These are phyloP conservation scores for Solanum piurae DNA, from an alignment of 257 asterid genomes.

Conservation along the genomic window DNA sequence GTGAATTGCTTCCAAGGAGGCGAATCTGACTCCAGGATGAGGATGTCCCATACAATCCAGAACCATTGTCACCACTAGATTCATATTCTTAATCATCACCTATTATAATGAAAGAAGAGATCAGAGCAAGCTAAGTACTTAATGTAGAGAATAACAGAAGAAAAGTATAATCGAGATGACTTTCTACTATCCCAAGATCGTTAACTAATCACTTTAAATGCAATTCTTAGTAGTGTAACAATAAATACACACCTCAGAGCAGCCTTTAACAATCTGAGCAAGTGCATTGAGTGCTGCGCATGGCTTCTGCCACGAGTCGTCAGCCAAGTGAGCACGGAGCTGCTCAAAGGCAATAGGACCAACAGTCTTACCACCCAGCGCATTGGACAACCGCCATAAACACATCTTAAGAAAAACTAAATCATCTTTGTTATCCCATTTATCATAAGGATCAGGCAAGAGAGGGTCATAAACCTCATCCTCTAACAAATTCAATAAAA, in stretches of 20 bases:
- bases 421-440: accelerated
- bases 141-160: no score
- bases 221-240: no score
- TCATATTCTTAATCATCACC: not conserved
- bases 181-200: no score
- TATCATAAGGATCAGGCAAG: no score
- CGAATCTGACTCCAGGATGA: conserved; percentile 56
- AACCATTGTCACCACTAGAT: conserved; percentile 79
- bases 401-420: not conserved
- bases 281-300: conserved; percentile 91
- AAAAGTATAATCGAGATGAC: no score
- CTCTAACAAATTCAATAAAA: conserved; percentile 67
- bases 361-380: conserved; percentile 81
- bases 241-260: conserved; percentile 45
- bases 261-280: conserved; percentile 90
- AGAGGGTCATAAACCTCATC: conserved; percentile 68
- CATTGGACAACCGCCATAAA: conserved; percentile 65
- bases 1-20: no score
- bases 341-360: conserved; percentile 88
- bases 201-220: no score
- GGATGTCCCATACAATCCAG: conserved; percentile 19
- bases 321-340: conserved; percentile 52
- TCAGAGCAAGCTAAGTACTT: no score
- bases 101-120: no score
- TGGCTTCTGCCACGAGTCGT: conserved; percentile 89